These are phyloP conservation scores for Colletotrichum brevisporum DNA, from an alignment of 2,329 filamentous ascomycete species.

Conservation along the genomic window DNA sequence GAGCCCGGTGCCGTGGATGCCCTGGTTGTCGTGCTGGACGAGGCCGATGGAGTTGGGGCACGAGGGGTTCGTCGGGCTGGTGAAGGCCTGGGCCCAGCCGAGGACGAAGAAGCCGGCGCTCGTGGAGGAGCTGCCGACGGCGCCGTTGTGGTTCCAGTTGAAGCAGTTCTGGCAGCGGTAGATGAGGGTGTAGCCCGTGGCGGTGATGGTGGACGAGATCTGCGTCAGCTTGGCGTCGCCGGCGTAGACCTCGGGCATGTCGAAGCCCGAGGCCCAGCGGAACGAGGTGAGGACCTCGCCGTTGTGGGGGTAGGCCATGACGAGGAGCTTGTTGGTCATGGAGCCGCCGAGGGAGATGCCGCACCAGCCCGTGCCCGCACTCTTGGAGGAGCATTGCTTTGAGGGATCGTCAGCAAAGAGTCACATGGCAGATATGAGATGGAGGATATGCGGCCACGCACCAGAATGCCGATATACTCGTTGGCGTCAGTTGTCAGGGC, in stretches of 20 bases:
- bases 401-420: conserved; percentile 16
- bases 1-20: conserved; percentile 60
- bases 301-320: conserved; percentile 70
- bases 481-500: conserved; percentile 61
- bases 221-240: conserved; percentile 74
- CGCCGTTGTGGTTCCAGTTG: conserved; percentile 65
- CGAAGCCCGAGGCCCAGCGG: conserved; percentile 71
- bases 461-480: conserved; percentile 73
- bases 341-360: conserved; percentile 68
- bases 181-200: conserved; percentile 72
- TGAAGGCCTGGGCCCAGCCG: conserved; percentile 69
- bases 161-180: conserved; percentile 75
- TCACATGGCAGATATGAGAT: no score
- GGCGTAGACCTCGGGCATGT: conserved; percentile 69
- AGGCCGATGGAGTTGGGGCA: conserved; percentile 62
- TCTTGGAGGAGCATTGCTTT: conserved; percentile 61
- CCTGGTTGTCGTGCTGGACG: conserved; percentile 69
- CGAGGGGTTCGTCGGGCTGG: conserved; percentile 56
- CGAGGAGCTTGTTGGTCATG: conserved; percentile 71
- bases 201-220: conserved; percentile 70
- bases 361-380: conserved; percentile 68
- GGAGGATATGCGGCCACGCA: conserved; percentile 47
- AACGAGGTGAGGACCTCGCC: conserved; percentile 70
- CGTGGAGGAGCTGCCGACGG: conserved; percentile 59
- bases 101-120: conserved; percentile 61